Percentiles rank a stretch among this genome's conserved stretches.
Evolutionary conservation across 1,139 yeast genomes (phyloP).

Genomic region (Zygosaccharomyces pseudobailii): DNA sequence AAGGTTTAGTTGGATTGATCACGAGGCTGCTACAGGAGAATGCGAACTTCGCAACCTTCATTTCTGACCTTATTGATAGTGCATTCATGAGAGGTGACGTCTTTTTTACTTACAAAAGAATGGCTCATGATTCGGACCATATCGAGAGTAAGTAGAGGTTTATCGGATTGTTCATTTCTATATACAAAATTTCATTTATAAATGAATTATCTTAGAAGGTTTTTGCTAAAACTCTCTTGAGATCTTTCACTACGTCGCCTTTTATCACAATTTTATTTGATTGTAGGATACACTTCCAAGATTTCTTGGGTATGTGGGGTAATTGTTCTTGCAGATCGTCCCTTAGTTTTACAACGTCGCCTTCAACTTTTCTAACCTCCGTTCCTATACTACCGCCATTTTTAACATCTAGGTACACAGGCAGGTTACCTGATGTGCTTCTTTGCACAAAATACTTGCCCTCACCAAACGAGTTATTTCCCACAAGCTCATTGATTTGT

Average conservation of each 20-base stretch:
- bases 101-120: conserved; percentile 35
- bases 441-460: conserved; percentile 47
- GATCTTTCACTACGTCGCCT: conserved; percentile 50
- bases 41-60: conserved; percentile 7
- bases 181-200: conserved; percentile 7
- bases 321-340: conserved; percentile 49
- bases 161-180: conserved; percentile 2
- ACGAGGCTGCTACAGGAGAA: conserved; percentile 13
- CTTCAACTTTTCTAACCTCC: conserved; percentile 59
- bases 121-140: conserved; percentile 7
- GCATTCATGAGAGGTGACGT: conserved; percentile 26
- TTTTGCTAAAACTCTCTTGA: conserved; percentile 35
- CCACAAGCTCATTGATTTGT: conserved; percentile 29
- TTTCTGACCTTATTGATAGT: conserved; percentile 16
- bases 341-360: conserved; percentile 55
- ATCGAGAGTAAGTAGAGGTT: background rate
- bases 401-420: conserved; percentile 57
- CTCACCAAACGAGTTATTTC: conserved; percentile 41
- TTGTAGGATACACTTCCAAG: conserved; percentile 40
- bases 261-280: conserved; percentile 46
- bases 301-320: conserved; percentile 42
- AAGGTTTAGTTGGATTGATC: conserved; percentile 14
- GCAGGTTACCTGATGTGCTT: conserved; percentile 59
- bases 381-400: conserved; percentile 44
- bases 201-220: conserved; percentile 18